These are phyloP conservation scores for Podila minutissima DNA, from an alignment of 192 early-diverging fungal species.

Conservation along the genomic window DNA sequence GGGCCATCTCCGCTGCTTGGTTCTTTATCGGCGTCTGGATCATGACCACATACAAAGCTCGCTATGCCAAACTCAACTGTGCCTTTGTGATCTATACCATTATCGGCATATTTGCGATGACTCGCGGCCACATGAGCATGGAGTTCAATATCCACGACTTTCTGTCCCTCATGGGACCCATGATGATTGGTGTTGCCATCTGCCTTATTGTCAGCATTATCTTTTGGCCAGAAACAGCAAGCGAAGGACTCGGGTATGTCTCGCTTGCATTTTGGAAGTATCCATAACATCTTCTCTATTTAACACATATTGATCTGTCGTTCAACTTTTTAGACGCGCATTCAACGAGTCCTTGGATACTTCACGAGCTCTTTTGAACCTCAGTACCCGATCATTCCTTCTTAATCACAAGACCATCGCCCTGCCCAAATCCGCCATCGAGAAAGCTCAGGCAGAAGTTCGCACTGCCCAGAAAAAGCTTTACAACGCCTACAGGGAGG, in stretches of 20 bases:
- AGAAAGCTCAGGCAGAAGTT: slow-evolving; percentile 40
- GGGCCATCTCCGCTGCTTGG: slow-evolving; percentile 47
- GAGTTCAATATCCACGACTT: slow-evolving; percentile 22
- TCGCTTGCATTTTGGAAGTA: not conserved
- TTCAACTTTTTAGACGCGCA: slow-evolving; percentile 22
- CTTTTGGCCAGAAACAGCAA: slow-evolving; percentile 62
- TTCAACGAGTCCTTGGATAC: slow-evolving; percentile 45
- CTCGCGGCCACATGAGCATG: slow-evolving; percentile 11
- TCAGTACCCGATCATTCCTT: slow-evolving; percentile 41
- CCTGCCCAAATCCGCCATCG: slow-evolving; percentile 38
- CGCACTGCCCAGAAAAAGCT: slow-evolving; percentile 45
- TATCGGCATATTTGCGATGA: slow-evolving; percentile 55
- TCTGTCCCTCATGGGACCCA: slow-evolving; percentile 42
- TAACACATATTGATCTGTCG: not conserved
- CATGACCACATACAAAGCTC: slow-evolving; percentile 46
- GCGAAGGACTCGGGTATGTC: slow-evolving; percentile 57
- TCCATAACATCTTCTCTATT: not conserved
- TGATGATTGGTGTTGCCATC: slow-evolving; percentile 53
- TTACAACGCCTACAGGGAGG: slow-evolving; percentile 38
- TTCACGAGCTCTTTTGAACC: slow-evolving; percentile 28
- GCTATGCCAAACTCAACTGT: slow-evolving; percentile 57
- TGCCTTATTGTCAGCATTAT: slow-evolving; percentile 53
- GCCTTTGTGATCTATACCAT: slow-evolving; percentile 59
- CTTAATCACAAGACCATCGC: slow-evolving; percentile 51
- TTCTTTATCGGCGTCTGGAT: slow-evolving; percentile 56